Evolutionary conservation across 495 filamentous ascomycete genomes (phyloP).

Genomic region (Paragyromitra xinjiangensis): DNA sequence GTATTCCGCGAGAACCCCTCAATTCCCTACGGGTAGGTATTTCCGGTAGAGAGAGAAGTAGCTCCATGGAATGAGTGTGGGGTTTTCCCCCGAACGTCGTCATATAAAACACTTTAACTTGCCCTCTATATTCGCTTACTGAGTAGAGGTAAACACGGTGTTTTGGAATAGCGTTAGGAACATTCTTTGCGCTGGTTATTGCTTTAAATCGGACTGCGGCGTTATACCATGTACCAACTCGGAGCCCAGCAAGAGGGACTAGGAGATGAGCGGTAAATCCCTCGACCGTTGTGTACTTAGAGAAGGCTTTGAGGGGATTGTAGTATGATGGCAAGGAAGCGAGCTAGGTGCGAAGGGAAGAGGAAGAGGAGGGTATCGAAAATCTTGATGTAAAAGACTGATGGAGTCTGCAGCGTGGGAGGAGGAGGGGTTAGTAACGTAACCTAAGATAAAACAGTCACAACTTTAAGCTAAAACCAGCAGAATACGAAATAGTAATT

Average conservation of each 20-base stretch:
- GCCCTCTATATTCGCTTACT: background rate
- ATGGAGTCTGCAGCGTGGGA: too few relatives aligned
- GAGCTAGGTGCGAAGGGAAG: too few relatives aligned
- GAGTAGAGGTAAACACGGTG: background rate
- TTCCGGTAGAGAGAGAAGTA: background rate
- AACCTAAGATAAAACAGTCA: too few relatives aligned
- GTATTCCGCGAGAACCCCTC: background rate
- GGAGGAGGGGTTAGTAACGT: too few relatives aligned
- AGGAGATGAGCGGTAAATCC: too few relatives aligned
- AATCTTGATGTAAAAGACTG: too few relatives aligned
- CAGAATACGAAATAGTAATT: too few relatives aligned
- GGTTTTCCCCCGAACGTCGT: background rate
- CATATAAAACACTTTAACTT: background rate
- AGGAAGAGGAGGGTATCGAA: too few relatives aligned
- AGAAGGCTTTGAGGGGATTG: too few relatives aligned
- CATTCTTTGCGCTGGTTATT: background rate
- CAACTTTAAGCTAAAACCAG: too few relatives aligned
- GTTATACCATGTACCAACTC: background rate
- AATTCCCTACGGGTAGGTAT: background rate
- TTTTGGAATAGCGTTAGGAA: background rate
- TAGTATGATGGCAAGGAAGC: too few relatives aligned
- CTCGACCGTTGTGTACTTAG: too few relatives aligned
- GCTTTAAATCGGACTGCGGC: background rate
- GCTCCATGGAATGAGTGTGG: background rate
- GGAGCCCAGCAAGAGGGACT: background rate